phyloP scores from a whole-genome alignment of 352 stramenopile species.

The Phytopythium sindhum region DNA sequence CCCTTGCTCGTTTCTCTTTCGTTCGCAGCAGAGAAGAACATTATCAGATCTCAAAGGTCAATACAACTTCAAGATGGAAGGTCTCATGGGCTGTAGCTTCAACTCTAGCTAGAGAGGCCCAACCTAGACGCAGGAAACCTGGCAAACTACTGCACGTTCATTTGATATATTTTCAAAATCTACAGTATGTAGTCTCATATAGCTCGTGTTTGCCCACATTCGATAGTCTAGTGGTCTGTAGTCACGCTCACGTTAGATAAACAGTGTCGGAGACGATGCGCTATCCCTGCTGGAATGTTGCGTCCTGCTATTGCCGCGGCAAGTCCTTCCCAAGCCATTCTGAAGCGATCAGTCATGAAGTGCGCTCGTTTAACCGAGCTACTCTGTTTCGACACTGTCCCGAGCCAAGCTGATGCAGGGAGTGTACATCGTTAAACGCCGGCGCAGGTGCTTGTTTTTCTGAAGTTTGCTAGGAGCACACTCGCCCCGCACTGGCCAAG shows the following conservation, averaged over 20 bases:
- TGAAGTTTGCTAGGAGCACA: conserved; percentile 3
- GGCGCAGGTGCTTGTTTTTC: background rate
- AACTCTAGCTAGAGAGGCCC: background rate
- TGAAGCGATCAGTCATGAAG: background rate
- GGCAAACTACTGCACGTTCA: background rate
- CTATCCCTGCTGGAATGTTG: no score
- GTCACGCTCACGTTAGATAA: no score
- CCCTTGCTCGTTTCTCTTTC: background rate
- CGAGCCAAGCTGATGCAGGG: background rate
- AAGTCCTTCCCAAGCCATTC: no score
- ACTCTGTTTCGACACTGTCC: background rate
- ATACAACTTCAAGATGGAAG: conserved; percentile 7
- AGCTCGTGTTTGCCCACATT: no score
- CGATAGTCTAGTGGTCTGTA: no score
- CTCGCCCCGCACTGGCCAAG: background rate
- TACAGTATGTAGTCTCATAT: no score
- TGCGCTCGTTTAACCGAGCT: background rate
- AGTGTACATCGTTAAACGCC: conserved; percentile 3
- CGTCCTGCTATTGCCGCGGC: no score
- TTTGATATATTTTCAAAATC: background rate
- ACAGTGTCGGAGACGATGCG: no score
- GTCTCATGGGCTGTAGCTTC: background rate
- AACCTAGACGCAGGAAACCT: conserved; percentile 1
- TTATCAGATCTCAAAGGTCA: conserved; percentile 6
- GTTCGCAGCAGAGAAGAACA: conserved; percentile 5